Percentiles rank a stretch among this genome's conserved stretches.
Conservation (phyloP, 768 basidiomycete genomes). For the Leccinum subtestaceum region DNA sequence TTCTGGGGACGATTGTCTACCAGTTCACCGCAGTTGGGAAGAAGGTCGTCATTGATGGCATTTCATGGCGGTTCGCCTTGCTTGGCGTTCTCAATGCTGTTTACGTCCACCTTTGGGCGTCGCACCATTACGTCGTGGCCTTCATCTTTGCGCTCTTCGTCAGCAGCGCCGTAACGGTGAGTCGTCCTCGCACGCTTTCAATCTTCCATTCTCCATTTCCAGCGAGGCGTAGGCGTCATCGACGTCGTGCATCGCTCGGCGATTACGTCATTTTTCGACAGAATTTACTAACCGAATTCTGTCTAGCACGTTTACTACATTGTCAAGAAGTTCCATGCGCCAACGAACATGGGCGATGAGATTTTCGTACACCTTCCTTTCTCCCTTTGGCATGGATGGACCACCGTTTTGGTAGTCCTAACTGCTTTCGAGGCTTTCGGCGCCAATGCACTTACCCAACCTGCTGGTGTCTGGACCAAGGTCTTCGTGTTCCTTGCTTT, state of each 20-base stretch:
- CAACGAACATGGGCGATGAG: conserved; percentile 70
- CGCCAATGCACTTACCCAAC: conserved; percentile 59
- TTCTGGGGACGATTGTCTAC: conserved; percentile 89
- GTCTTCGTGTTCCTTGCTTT: conserved; percentile 92
- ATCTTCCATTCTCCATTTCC: conserved; percentile 17
- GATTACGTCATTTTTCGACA: conserved; percentile 2
- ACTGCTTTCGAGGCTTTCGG: conserved; percentile 90
- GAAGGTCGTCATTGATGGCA: conserved; percentile 75
- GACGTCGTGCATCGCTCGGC: neutral
- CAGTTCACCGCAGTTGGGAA: conserved; percentile 82
- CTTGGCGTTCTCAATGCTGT: conserved; percentile 84
- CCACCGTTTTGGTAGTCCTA: conserved; percentile 76
- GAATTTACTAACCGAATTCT: conserved; percentile 13
- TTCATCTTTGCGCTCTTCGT: conserved; percentile 89
- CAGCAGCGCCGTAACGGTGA: conserved; percentile 60
- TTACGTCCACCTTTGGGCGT: conserved; percentile 87
- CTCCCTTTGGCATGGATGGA: conserved; percentile 94
- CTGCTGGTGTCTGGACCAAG: conserved; percentile 86
- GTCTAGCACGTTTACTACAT: conserved; percentile 86
- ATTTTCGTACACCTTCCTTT: conserved; percentile 94
- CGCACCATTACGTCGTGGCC: conserved; percentile 71
- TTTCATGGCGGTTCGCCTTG: conserved; percentile 90
- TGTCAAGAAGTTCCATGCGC: conserved; percentile 80
- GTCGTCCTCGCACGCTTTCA: conserved; percentile 10
- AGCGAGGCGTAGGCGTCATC: conserved; percentile 1